A percentile compares a stretch with the other conserved stretches of the same genome.
These are phyloP conservation scores for Ambrosia hybrid DNA, from an alignment of 140 eudicot species.

Conservation along the genomic window DNA sequence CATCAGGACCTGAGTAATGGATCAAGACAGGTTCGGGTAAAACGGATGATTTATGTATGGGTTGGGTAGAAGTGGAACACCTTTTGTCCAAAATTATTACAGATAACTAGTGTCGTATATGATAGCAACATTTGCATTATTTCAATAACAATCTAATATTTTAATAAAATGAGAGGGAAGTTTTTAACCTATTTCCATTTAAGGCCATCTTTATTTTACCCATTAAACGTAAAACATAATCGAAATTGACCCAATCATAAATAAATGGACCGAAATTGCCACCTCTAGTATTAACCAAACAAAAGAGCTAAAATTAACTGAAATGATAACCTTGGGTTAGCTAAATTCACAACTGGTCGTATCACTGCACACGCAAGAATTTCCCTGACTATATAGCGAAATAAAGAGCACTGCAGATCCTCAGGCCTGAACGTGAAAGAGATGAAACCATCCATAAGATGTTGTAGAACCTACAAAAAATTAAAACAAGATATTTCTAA, in stretches of 20 bases:
- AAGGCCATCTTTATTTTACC: no score
- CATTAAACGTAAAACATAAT: slow-evolving; percentile 5
- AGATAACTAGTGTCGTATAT: no score
- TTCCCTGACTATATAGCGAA: slow-evolving; percentile 76
- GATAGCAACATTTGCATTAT: no score
- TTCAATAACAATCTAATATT: neutral
- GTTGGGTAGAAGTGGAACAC: no score
- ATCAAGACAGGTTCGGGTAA: no score
- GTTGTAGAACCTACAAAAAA: slow-evolving; percentile 84
- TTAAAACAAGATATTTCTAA: neutral
- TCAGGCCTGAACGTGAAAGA: slow-evolving; percentile 71
- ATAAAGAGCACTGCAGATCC: slow-evolving; percentile 88
- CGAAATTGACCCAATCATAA: no score
- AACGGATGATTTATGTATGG: no score
- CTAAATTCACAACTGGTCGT: slow-evolving; percentile 87
- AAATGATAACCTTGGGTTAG: slow-evolving; percentile 73
- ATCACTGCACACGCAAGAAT: slow-evolving; percentile 91
- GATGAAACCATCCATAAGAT: slow-evolving; percentile 88
- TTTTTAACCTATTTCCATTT: no score
- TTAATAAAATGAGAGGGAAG: no score
- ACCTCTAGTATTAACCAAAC: neutral
- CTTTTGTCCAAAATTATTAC: no score
- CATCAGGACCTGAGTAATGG: no score
- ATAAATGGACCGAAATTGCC: no score
- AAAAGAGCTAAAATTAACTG: slow-evolving; percentile 9